Evolutionary conservation across 164 flowering plant genomes (phyloP).

Genomic region (Kingdonia uniflora): DNA sequence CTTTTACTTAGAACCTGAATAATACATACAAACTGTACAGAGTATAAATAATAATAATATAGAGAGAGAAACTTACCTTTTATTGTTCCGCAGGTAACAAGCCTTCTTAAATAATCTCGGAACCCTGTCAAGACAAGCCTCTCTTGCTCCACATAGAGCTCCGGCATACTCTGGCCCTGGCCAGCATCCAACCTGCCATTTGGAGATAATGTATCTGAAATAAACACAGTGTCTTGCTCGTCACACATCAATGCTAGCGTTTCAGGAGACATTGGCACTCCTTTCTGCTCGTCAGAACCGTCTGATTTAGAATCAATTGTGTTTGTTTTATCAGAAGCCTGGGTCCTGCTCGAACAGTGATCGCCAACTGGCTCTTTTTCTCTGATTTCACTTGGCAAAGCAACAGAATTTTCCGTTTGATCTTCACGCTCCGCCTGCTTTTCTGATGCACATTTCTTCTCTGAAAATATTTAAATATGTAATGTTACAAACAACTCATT

Average conservation of each 20-base stretch:
- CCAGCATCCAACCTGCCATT: slow-evolving; percentile 26
- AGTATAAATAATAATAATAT: neutral
- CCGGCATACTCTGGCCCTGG: slow-evolving; percentile 42
- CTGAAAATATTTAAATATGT: slow-evolving; percentile 23
- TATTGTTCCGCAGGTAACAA: slow-evolving; percentile 64
- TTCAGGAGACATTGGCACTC: slow-evolving; percentile 86
- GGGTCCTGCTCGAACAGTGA: slow-evolving; percentile 37
- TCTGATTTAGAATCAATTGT: slow-evolving; percentile 43
- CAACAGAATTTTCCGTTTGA: slow-evolving; percentile 29
- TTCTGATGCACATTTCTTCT: slow-evolving; percentile 23
- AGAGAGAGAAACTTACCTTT: slow-evolving; percentile 41
- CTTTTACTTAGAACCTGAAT: too few relatives aligned
- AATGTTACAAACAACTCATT: too few relatives aligned
- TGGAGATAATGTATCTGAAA: slow-evolving; percentile 32
- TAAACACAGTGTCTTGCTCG: slow-evolving; percentile 78
- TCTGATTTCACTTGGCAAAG: slow-evolving; percentile 35
- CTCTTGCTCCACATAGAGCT: slow-evolving; percentile 73
- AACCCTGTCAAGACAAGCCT: slow-evolving; percentile 54
- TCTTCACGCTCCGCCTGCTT: slow-evolving; percentile 26
- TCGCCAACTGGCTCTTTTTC: slow-evolving; percentile 31
- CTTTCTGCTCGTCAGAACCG: slow-evolving; percentile 44
- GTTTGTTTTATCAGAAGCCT: slow-evolving; percentile 29
- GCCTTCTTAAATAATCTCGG: slow-evolving; percentile 64
- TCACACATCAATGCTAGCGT: slow-evolving; percentile 94
- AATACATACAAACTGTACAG: too few relatives aligned